Conservation (phyloP, 495 filamentous ascomycete species). For the Penicillium egyptiacum region DNA sequence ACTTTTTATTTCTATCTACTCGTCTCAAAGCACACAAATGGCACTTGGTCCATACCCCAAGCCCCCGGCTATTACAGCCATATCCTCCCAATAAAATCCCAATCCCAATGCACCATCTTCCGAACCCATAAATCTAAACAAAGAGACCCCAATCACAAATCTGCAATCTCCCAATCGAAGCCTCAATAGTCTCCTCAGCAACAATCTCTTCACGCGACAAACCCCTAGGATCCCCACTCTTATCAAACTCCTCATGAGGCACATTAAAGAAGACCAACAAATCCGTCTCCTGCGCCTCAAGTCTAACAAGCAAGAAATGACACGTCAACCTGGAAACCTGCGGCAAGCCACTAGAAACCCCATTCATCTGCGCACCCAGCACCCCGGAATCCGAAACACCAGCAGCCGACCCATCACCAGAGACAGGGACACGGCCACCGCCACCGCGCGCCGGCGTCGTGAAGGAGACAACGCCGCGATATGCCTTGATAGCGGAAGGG, state of each 20-base stretch:
- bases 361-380: constrained; percentile 10
- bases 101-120: background rate
- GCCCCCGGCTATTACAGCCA: background rate
- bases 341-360: background rate
- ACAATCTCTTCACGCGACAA: constrained; percentile 61
- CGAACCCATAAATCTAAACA: constrained; percentile 34
- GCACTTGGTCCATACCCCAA: background rate
- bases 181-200: constrained; percentile 58
- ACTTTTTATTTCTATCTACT: constrained; percentile 1
- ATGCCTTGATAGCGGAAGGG: constrained; percentile 21
- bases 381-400: constrained; percentile 10
- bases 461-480: constrained; percentile 35
- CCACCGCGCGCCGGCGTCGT: constrained; percentile 25
- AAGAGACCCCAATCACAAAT: constrained; percentile 85
- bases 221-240: constrained; percentile 34
- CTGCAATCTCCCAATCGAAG: constrained; percentile 68
- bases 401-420: constrained; percentile 8
- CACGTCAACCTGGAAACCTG: constrained; percentile 27
- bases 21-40: background rate
- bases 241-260: constrained; percentile 70
- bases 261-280: constrained; percentile 89
- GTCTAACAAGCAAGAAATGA: constrained; percentile 60
- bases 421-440: constrained; percentile 10
- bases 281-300: constrained; percentile 76
- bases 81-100: background rate